Conservation (phyloP, 257 asterid species). For the Nicotiana tomentosiformis region DNA sequence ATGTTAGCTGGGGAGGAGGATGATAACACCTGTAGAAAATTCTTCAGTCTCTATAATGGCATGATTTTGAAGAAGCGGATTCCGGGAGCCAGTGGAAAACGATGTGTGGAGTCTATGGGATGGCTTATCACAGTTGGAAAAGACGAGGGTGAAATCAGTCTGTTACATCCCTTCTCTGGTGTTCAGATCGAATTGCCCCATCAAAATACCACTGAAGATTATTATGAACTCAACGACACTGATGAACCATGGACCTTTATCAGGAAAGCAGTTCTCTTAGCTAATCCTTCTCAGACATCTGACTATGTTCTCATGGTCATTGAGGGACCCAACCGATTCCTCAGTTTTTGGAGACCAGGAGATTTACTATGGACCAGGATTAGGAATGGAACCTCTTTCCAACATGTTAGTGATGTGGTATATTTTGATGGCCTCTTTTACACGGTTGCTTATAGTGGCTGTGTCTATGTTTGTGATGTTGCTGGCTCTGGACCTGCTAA, state of each 20-base stretch:
- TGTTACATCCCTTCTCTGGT: not conserved
- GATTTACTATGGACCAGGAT: not conserved
- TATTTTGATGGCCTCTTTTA: not conserved
- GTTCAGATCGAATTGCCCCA: not conserved
- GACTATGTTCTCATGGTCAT: not conserved
- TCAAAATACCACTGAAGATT: not conserved
- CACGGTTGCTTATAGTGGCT: not conserved
- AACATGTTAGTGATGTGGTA: not conserved
- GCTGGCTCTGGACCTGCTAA: not conserved
- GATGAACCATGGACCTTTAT: not conserved
- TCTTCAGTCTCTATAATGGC: not conserved
- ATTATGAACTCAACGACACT: not conserved
- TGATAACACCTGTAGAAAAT: not conserved
- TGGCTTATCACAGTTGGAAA: not conserved
- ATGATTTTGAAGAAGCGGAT: not conserved
- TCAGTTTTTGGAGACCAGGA: conserved; percentile 1
- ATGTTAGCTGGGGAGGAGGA: not conserved
- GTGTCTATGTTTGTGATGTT: not conserved
- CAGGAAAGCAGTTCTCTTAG: not conserved
- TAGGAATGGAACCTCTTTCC: not conserved
- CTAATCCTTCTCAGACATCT: not conserved
- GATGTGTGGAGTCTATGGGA: not conserved
- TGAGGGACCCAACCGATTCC: not conserved
- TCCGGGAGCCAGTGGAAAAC: not conserved
- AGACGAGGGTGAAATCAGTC: not conserved